Conservation (phyloP, 805 yeast species). For the Teunomyces atbi region DNA sequence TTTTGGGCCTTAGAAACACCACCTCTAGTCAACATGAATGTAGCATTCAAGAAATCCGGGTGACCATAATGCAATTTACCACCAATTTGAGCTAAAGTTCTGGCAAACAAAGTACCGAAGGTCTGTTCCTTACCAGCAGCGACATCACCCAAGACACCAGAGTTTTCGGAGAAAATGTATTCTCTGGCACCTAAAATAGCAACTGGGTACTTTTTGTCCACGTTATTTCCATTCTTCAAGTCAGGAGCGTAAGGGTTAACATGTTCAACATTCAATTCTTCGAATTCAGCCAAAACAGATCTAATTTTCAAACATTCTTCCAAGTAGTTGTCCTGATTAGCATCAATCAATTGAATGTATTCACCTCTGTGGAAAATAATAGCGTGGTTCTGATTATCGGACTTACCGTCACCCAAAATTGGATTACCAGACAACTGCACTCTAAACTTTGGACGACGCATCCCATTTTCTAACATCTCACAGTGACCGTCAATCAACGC, state of each 20-base stretch:
- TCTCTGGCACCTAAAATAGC: constrained; percentile 88
- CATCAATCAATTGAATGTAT: constrained; percentile 80
- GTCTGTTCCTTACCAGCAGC: constrained; percentile 93
- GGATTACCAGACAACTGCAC: constrained; percentile 82
- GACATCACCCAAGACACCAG: constrained; percentile 83
- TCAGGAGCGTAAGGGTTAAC: constrained; percentile 79
- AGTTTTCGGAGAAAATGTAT: constrained; percentile 81
- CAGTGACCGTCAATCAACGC: constrained; percentile 81
- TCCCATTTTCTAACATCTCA: constrained; percentile 58
- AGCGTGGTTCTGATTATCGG: constrained; percentile 84
- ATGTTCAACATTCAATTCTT: constrained; percentile 72
- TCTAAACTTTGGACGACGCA: constrained; percentile 70
- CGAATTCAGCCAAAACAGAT: constrained; percentile 79
- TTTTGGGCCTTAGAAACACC: constrained; percentile 87
- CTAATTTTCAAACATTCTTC: constrained; percentile 84
- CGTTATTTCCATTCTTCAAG: constrained; percentile 55
- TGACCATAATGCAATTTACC: constrained; percentile 88
- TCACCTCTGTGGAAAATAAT: constrained; percentile 81
- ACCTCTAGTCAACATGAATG: constrained; percentile 82
- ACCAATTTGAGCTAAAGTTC: constrained; percentile 82
- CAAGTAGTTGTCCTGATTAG: constrained; percentile 81
- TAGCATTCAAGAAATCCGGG: constrained; percentile 77
- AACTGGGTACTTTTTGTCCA: constrained; percentile 55
- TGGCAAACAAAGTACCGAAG: constrained; percentile 79
- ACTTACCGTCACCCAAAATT: constrained; percentile 84